Evolutionary conservation across 2,329 filamentous ascomycete species (phyloP), one percentile per base, ranked within the genome.

Genomic region (Xylariaceae sp.): DNA sequence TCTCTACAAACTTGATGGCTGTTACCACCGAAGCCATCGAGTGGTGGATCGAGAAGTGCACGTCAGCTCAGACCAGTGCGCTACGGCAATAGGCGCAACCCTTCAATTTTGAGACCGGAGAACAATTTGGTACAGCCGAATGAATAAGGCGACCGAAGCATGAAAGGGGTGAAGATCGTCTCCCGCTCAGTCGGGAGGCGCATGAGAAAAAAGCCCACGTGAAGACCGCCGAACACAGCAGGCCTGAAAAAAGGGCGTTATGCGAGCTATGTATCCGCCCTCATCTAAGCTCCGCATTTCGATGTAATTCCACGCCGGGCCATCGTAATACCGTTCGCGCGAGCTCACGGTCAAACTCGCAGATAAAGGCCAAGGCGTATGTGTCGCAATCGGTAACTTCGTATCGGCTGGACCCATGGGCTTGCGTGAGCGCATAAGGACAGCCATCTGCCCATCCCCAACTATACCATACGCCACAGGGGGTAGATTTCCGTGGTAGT

Each of bases 361-460:
- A 49, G 45, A 7, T 42, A 55, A 45, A n/a, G 42, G 42, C 17
- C 17, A 4, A 13, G 9, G 37, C 39, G 11, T 13, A 7, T 18
- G 35, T 53, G 7, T 55, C 54, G 30, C 57, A 55, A 60, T 55
- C 55, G 54, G 45, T 57, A 49, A 30, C 39, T 55, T 54, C 49
- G 49, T 55, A 49, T 48, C 9, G 18, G 18, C 23, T 15, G 39
- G 48, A 48, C 37, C 37, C 37, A 51, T 44, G 18, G 18, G 47
- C 39, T 39, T 53, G 50, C 13, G n/a, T 11, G 34, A n/a, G 23
- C 48, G 15, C 8, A 53, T 18, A 39, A 51, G n/a, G 7, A 42
- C 9, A 5, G 34, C 34, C 23, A 44, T 44, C n/a, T 56, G 35
- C 47, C 10, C 2, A 23, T 54, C 39, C n/a, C n/a, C n/a, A 47